phyloP scores from a whole-genome alignment of 352 stramenopile species.

The Plasmopara muralis region DNA sequence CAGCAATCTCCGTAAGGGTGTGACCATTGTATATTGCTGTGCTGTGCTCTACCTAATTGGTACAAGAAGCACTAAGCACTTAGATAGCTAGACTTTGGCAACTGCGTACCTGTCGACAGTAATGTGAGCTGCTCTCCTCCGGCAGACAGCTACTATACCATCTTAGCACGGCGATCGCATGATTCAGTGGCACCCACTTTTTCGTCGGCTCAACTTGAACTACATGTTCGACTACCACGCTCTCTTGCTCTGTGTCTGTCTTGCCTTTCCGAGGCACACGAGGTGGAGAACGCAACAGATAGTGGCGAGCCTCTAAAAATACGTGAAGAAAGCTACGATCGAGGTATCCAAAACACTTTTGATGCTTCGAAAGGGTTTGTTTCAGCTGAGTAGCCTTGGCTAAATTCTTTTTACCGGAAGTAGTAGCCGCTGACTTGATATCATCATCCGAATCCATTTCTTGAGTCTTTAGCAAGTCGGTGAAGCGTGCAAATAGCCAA shows the following conservation, averaged over 20 bases:
- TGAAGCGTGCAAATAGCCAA: slow-evolving; percentile 62
- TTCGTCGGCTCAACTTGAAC: slow-evolving; percentile 44
- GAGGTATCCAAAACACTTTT: slow-evolving; percentile 27
- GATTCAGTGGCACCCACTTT: slow-evolving; percentile 59
- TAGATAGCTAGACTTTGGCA: neutral
- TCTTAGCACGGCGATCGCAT: slow-evolving; percentile 46
- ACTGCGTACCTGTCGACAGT: slow-evolving; percentile 48
- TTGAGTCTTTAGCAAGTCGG: slow-evolving; percentile 32
- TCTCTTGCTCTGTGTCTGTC: neutral
- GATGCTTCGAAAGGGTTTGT: slow-evolving; percentile 1
- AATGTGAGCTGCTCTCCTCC: slow-evolving; percentile 43
- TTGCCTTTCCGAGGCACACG: slow-evolving; percentile 10
- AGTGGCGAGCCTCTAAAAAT: slow-evolving; percentile 49
- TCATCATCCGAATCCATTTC: slow-evolving; percentile 7
- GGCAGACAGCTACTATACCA: slow-evolving; percentile 62
- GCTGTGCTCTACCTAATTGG: slow-evolving; percentile 47
- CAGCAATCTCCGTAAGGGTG: slow-evolving; percentile 42
- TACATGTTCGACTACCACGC: slow-evolving; percentile 24
- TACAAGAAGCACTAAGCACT: slow-evolving; percentile 1
- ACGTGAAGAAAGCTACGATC: slow-evolving; percentile 61
- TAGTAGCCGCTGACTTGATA: neutral
- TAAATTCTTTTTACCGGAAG: slow-evolving; percentile 7
- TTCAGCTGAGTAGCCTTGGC: slow-evolving; percentile 6
- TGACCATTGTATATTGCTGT: slow-evolving; percentile 52
- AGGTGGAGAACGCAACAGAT: slow-evolving; percentile 31